phyloP scores from a whole-genome alignment of 805 yeast genomes.

The Sungouiozyma intestinalis region DNA sequence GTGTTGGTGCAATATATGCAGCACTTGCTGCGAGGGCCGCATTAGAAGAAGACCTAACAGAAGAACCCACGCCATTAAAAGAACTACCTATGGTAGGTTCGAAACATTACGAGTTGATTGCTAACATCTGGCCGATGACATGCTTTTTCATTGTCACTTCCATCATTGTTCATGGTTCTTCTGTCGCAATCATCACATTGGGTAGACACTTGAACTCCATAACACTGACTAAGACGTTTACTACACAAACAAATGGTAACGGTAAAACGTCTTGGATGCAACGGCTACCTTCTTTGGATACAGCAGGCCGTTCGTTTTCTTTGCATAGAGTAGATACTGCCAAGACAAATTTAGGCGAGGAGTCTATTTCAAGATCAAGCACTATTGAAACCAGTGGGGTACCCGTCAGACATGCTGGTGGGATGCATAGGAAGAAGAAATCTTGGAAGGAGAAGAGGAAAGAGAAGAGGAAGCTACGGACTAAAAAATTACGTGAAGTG shows the following conservation, averaged over 20 bases:
- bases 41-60: conserved; percentile 43
- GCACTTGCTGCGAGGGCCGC: conserved; percentile 68
- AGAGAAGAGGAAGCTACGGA: conserved; percentile 26
- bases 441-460: conserved; percentile 25
- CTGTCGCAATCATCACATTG: conserved; percentile 61
- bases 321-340: conserved; percentile 71
- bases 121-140: conserved; percentile 71
- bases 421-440: conserved; percentile 45
- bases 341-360: conserved; percentile 5
- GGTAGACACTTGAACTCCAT: conserved; percentile 87
- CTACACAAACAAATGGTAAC: conserved; percentile 51
- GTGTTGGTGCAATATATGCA: conserved; percentile 87
- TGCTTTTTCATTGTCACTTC: conserved; percentile 74
- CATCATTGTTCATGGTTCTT: conserved; percentile 83
- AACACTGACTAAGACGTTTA: conserved; percentile 85
- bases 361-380: conserved; percentile 23
- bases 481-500: conserved; percentile 13
- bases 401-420: conserved; percentile 65
- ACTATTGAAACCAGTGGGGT: conserved; percentile 54
- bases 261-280: conserved; percentile 65
- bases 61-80: conserved; percentile 47
- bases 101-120: conserved; percentile 49
- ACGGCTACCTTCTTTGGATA: conserved; percentile 72
- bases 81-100: conserved; percentile 37
- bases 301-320: conserved; percentile 59